phyloP scores from a whole-genome alignment of 75 land plant species.

The Picea sitchensis region DNA sequence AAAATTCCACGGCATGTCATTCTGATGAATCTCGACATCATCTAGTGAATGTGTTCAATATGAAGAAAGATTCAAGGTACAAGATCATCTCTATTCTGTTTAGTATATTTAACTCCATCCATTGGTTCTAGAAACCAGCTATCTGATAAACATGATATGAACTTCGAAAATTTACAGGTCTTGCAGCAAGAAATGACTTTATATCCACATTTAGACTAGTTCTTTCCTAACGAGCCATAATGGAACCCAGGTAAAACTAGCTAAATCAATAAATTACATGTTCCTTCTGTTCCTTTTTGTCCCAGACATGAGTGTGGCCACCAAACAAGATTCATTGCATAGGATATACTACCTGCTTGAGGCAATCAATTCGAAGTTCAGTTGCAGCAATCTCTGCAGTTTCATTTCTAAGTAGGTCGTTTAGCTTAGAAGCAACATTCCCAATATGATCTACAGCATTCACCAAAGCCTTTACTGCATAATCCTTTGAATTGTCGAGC shows the following conservation, averaged over 20 bases:
- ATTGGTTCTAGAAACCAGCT: not conserved
- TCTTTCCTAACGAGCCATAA: not conserved
- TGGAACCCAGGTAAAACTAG: not conserved
- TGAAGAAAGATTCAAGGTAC: not conserved
- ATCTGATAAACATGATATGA: not conserved
- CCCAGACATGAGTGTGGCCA: not conserved
- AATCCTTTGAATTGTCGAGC: constrained; percentile 49
- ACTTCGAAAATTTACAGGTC: not conserved
- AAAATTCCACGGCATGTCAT: not conserved
- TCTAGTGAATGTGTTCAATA: not conserved
- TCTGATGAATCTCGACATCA: not conserved
- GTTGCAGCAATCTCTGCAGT: constrained; percentile 26
- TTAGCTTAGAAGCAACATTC: constrained; percentile 43
- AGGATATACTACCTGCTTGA: constrained; percentile 30
- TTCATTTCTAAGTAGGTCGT: constrained; percentile 31
- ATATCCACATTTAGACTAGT: not conserved
- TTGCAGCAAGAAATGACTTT: not conserved
- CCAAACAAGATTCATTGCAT: not conserved
- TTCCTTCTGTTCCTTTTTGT: not conserved
- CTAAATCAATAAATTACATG: not conserved
- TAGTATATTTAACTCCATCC: not conserved
- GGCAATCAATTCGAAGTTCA: constrained; percentile 34
- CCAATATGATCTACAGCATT: constrained; percentile 61
- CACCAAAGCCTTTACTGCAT: constrained; percentile 47
- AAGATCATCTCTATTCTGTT: not conserved